phyloP scores from a whole-genome alignment of 164 flowering plant genomes.

The Echeveria elegans region DNA sequence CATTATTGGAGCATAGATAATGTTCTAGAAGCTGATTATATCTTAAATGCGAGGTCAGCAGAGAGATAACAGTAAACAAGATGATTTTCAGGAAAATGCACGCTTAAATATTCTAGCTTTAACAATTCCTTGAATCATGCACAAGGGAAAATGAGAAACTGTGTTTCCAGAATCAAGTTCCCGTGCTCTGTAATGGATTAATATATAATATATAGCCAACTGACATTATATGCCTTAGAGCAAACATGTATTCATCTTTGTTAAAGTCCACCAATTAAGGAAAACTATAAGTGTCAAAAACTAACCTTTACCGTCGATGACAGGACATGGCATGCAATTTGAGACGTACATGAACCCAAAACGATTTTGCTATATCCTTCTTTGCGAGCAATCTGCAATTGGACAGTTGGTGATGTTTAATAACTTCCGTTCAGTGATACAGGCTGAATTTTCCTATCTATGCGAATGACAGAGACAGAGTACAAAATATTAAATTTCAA shows the following conservation, averaged over 20 bases:
- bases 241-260: neutral
- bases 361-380: conserved; percentile 74
- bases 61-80: neutral
- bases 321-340: conserved; percentile 80
- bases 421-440: neutral
- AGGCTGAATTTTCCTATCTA: neutral
- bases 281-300: neutral
- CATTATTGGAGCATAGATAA: no score
- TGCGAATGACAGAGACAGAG: neutral
- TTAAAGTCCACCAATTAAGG: neutral
- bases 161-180: neutral
- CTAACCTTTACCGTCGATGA: conserved; percentile 88
- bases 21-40: neutral
- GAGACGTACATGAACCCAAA: conserved; percentile 80
- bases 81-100: neutral
- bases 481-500: neutral
- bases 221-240: neutral
- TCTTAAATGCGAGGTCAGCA: neutral
- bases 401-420: neutral
- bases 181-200: neutral
- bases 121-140: neutral
- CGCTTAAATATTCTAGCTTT: neutral
- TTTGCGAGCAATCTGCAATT: conserved; percentile 57
- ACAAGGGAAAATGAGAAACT: neutral
- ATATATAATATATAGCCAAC: neutral